Base-by-base conservation (phyloP, 257 asterid genomes). In the Agastache rugosa region DNA sequence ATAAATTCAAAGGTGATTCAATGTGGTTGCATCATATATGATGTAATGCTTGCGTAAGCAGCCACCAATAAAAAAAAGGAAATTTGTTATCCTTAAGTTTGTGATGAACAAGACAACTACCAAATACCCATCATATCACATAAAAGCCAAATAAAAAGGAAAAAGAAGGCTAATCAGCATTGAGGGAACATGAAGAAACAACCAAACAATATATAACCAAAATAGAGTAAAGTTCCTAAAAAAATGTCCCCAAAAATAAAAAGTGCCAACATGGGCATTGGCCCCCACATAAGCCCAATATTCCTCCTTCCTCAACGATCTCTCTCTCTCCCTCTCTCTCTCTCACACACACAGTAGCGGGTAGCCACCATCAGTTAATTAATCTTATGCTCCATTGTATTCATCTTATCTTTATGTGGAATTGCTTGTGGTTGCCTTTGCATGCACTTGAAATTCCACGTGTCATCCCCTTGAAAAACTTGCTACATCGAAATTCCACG, bases 11-110 rank as follows among this genome's bases (percentile, higher is more conserved):
- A 54, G 17, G 2, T 11, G 62, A 16, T 17, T 23, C 23, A 17
- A 17, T 61, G 31, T 67, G 86, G 66, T 86, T 83, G 85, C 97
- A 82, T 93, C 92, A 91, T 60, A 55, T 71, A 81, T 88, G 97
- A 93, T 84, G 14, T 41, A 44, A 86, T 83, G 97, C 96, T 90
- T 78, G 50, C 69, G 68, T 90, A 81, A 87, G 90, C 93, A 78
- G 84, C 58, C 97, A 86, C 93, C 86, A 76, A 60, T 19, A 31
- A 20, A 63, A 72, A 56, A 63, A 69, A n/a, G 14, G 0, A 16
- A 37, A 64, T 34, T 19, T 59, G 79, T 78, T 17, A 77, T 72
- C 75, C 83, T 80, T 79, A 75, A 87, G 80, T 83, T 66, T 80
- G 88, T 83, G 80, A 81, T 79, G 73, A 87, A 74, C 85, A 87